Conservation (phyloP, 2,329 filamentous ascomycete species). For the Penicillium sp. region DNA sequence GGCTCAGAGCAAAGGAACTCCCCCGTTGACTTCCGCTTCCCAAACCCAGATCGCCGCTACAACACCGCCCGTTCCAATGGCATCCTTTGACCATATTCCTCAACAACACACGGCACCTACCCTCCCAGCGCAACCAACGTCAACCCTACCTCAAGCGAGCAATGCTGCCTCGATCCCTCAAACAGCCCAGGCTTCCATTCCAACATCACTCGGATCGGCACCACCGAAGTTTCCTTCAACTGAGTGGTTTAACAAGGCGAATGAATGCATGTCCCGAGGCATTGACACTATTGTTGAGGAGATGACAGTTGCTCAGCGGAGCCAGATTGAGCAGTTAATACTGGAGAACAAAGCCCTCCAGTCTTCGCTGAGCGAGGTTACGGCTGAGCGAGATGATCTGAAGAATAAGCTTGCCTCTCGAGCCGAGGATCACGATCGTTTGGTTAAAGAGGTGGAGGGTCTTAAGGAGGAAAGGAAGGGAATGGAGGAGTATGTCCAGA, state of each 20-base stretch:
- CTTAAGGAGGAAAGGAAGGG: neutral
- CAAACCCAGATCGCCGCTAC: neutral
- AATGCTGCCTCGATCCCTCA: neutral
- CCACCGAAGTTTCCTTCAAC: neutral
- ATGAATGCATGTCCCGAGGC: neutral
- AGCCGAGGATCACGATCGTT: too few species aligned
- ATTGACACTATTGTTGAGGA: neutral
- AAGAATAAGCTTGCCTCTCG: neutral
- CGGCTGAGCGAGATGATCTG: neutral
- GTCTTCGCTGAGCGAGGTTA: neutral
- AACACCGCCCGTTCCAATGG: neutral
- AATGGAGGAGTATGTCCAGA: neutral
- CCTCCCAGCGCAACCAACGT: neutral
- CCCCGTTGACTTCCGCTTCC: neutral
- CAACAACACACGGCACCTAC: neutral
- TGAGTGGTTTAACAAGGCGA: neutral
- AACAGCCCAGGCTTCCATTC: neutral
- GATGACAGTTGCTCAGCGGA: neutral
- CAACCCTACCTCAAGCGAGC: neutral
- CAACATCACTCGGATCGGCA: neutral
- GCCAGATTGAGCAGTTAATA: neutral
- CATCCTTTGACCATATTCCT: neutral
- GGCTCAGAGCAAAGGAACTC: neutral
- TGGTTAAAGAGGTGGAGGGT: neutral
- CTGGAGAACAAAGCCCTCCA: neutral